phyloP scores from a whole-genome alignment of 169 alveolate genomes.

The Plasmodium malariae region DNA sequence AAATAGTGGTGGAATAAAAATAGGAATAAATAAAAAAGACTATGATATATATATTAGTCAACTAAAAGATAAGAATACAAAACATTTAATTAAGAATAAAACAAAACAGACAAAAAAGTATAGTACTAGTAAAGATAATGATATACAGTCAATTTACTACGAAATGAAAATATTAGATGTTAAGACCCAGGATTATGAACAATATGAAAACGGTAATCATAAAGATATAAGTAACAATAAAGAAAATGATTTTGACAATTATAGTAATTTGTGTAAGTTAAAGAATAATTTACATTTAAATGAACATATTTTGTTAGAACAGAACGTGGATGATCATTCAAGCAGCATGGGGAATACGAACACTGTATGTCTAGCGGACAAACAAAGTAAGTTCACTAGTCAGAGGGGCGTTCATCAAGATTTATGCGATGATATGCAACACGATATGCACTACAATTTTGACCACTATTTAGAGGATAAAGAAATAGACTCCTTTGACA shows the following conservation, averaged over 20 bases:
- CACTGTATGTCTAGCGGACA: background rate
- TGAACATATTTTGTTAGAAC: background rate
- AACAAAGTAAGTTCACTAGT: background rate
- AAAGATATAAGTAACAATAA: conserved; percentile 3
- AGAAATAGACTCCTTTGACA: background rate
- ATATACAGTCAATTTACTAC: background rate
- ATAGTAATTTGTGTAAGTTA: background rate
- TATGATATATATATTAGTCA: conserved; percentile 69
- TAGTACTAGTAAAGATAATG: background rate
- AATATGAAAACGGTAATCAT: background rate
- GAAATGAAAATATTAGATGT: conserved; percentile 9
- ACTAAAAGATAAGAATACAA: conserved; percentile 11
- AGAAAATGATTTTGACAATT: background rate
- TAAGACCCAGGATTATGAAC: background rate
- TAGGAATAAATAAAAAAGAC: conserved; percentile 50
- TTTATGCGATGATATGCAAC: background rate
- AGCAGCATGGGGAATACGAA: background rate
- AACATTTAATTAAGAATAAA: conserved; percentile 7
- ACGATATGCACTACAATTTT: background rate
- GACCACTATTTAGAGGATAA: conserved; percentile 4
- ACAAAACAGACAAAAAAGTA: background rate
- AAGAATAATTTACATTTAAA: background rate
- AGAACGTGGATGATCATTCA: too few species aligned
- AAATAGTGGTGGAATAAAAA: conserved; percentile 42
- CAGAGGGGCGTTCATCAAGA: background rate